These are phyloP conservation scores for Leishmania turanica DNA, from an alignment of 208 protist genomes.

Conservation along the genomic window DNA sequence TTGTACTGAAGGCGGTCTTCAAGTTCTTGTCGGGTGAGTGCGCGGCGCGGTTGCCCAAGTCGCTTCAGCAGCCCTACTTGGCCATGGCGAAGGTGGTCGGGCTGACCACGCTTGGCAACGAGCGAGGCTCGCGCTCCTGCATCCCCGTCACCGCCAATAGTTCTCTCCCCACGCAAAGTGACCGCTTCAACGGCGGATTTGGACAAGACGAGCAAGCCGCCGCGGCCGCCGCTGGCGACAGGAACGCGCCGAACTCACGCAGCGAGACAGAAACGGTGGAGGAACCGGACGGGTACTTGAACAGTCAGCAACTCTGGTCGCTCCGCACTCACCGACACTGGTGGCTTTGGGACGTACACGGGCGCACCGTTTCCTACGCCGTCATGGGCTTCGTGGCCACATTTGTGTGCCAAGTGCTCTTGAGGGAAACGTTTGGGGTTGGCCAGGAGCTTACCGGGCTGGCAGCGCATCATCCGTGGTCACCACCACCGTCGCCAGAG, in stretches of 20 bases:
- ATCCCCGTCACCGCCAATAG: slow-evolving; percentile 37
- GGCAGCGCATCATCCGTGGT: not conserved
- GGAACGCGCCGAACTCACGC: not conserved
- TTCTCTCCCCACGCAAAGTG: slow-evolving; percentile 23
- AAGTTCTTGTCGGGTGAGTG: slow-evolving; percentile 41
- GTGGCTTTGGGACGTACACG: slow-evolving; percentile 77
- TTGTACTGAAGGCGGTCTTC: slow-evolving; percentile 47
- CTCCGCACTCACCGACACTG: slow-evolving; percentile 68
- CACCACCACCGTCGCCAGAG: not conserved
- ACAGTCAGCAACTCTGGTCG: slow-evolving; percentile 50
- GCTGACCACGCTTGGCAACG: slow-evolving; percentile 36
- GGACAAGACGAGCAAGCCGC: not conserved
- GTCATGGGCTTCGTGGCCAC: slow-evolving; percentile 42
- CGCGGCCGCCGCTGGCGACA: not conserved
- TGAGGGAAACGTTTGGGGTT: slow-evolving; percentile 40
- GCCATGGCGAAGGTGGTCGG: slow-evolving; percentile 34
- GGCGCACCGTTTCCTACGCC: slow-evolving; percentile 52
- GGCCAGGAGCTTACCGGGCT: not conserved
- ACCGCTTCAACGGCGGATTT: not conserved
- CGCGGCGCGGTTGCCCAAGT: slow-evolving; percentile 20
- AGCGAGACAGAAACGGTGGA: slow-evolving; percentile 20
- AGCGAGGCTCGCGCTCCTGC: slow-evolving; percentile 23
- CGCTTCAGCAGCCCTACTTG: slow-evolving; percentile 31
- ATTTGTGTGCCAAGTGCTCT: slow-evolving; percentile 46
- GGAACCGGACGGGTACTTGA: slow-evolving; percentile 44